A percentile compares a stretch with the other conserved stretches of the same genome.
These are phyloP conservation scores for Bipolaris sorokiniana DNA, from an alignment of 2,329 filamentous ascomycete genomes.

Conservation along the genomic window DNA sequence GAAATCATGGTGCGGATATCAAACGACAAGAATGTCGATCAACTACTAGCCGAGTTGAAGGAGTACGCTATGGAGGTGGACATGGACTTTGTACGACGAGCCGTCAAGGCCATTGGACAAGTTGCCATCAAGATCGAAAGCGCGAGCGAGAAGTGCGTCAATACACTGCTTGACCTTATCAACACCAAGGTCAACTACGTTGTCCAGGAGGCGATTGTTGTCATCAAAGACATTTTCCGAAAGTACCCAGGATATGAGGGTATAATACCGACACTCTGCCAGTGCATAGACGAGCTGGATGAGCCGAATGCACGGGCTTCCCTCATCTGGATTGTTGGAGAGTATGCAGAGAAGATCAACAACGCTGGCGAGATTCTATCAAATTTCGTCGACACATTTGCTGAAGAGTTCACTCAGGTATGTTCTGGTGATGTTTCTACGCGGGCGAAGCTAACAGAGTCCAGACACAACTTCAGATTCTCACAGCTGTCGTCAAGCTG, in stretches of 20 bases:
- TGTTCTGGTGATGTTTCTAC: constrained; percentile 31
- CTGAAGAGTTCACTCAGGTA: constrained; percentile 94
- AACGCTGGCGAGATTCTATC: constrained; percentile 95
- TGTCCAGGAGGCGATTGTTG: constrained; percentile 97
- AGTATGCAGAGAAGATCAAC: constrained; percentile 98
- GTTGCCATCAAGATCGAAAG: constrained; percentile 98
- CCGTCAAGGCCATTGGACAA: constrained; percentile 95
- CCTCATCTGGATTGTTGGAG: constrained; percentile 97
- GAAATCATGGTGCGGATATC: constrained; percentile 99
- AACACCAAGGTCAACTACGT: constrained; percentile 99
- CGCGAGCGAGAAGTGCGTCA: constrained; percentile 94
- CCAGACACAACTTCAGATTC: constrained; percentile 94
- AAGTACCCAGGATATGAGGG: constrained; percentile 98
- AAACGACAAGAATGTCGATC: constrained; percentile 95
- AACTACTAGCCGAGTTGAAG: constrained; percentile 90
- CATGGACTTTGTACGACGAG: constrained; percentile 96
- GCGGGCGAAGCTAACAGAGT: constrained; percentile 38
- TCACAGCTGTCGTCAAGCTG: constrained; percentile 95
- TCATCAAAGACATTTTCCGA: constrained; percentile 97
- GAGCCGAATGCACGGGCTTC: constrained; percentile 90
- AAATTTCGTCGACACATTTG: constrained; percentile 91
- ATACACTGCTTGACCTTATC: constrained; percentile 89
- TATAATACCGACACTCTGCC: constrained; percentile 93
- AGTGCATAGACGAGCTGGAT: constrained; percentile 95
- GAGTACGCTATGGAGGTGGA: constrained; percentile 98